Percentiles rank a stretch among this genome's conserved stretches.
Evolutionary conservation across 176 grass and related monocot species (phyloP).

Genomic region (Triticum monococcum): DNA sequence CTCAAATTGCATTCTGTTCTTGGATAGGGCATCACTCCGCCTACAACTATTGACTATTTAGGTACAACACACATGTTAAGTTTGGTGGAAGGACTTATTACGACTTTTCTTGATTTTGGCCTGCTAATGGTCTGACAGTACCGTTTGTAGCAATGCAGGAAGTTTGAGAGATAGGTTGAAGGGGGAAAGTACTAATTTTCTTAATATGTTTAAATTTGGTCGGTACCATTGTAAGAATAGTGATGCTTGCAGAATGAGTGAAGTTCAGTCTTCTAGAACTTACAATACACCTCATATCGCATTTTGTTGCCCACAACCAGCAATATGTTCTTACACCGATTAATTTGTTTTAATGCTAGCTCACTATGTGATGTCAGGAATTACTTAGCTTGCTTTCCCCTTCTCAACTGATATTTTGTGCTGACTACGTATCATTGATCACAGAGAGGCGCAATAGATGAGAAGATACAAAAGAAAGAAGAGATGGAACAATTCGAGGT

Average conservation of each 20-base stretch:
- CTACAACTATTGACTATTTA: no score
- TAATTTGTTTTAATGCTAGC: neutral
- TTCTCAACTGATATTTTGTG: conserved; percentile 13
- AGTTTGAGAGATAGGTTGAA: neutral
- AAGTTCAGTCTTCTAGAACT: neutral
- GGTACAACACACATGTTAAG: neutral
- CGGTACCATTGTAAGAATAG: neutral
- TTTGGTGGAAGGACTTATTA: neutral
- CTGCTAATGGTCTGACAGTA: neutral
- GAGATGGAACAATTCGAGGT: conserved; percentile 95
- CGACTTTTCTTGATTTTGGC: neutral
- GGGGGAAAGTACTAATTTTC: neutral
- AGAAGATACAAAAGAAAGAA: conserved; percentile 91
- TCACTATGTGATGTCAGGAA: neutral
- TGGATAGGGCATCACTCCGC: neutral
- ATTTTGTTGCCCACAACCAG: neutral
- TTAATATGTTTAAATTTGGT: neutral
- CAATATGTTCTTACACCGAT: neutral
- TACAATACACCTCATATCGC: neutral
- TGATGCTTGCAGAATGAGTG: neutral
- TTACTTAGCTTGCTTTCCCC: neutral
- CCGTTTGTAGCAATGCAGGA: neutral
- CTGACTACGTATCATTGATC: conserved; percentile 22
- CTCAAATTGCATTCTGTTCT: neutral
- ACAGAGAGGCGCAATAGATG: conserved; percentile 82